Base-by-base conservation (phyloP, 768 basidiomycete genomes). In the Russula brevipes region DNA sequence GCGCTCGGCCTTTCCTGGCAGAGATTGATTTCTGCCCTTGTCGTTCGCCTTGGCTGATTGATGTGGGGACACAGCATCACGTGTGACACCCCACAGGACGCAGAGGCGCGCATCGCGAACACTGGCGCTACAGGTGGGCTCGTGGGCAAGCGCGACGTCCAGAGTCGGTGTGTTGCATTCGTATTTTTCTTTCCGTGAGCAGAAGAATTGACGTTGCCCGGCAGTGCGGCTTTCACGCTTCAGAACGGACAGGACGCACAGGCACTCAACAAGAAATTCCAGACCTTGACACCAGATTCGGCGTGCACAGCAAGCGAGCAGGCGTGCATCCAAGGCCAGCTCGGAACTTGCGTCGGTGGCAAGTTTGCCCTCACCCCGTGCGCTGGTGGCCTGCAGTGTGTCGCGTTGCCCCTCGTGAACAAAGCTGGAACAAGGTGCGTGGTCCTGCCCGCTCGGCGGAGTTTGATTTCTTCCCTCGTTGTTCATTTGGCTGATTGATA, bases 301-400 rank as follows among this genome's bases (percentile, higher is more conserved):
- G 67, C 68, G 52, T 78, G 65, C 69, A 78, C 45, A 66, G 72
- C 51, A 69, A 78, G 77, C 71, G 68, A 70, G 59, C 33, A 61
- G 19, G 60, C 62, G 24, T 66, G 63, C 63, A 51, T 69, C 16
- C 2, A 52, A 2, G 62, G 57, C 50, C 45, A 57, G 19, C 55
- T 70, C 45, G 71, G 68, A 7, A 59, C 64, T n/a, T 76, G 74
- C 57, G 67, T 39, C 36, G 45, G 41, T 52, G 62, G 63, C 31
- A 60, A 69, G 49, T 70, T 73, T 54, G 60, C 11, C 17, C 31
- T 64, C 19, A 47, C 58, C 2, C 24, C 64, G 0, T 72, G 72
- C 39, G 41, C 58, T 2, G 52, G 45, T 0, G 35, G 56, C 1
- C 24, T 66, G 47, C 61, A 62, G 11, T 73, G 72, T 41, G 60